phyloP scores from a whole-genome alignment of 805 yeast species.

The Candida morakotiae region DNA sequence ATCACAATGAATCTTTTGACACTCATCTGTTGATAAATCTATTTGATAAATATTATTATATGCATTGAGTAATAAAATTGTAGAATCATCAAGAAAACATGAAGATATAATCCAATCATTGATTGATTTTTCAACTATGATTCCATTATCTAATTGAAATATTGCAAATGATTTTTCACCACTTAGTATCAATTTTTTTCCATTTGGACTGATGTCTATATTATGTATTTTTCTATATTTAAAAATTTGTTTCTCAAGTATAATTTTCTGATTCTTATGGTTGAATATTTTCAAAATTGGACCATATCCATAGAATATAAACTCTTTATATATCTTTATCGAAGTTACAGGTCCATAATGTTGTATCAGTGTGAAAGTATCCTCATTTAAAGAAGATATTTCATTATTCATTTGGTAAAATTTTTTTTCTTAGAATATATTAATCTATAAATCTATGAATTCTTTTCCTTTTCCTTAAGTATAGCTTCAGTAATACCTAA shows the following conservation, averaged over 20 bases:
- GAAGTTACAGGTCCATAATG: slow-evolving; percentile 74
- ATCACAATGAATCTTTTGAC: slow-evolving; percentile 42
- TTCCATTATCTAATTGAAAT: slow-evolving; percentile 21
- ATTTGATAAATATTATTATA: slow-evolving; percentile 60
- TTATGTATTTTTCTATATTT: slow-evolving; percentile 79
- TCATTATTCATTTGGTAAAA: slow-evolving; percentile 2
- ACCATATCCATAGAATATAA: slow-evolving; percentile 64
- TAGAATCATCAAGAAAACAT: slow-evolving; percentile 41
- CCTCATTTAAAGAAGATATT: slow-evolving; percentile 10
- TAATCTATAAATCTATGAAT: neutral
- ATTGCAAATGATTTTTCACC: slow-evolving; percentile 73
- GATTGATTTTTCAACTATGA: slow-evolving; percentile 42
- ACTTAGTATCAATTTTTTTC: slow-evolving; percentile 38
- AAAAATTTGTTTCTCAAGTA: slow-evolving; percentile 42
- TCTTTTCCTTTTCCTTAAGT: neutral
- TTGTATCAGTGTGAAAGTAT: slow-evolving; percentile 12
- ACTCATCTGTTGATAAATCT: slow-evolving; percentile 10
- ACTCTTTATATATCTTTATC: slow-evolving; percentile 40
- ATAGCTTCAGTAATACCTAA: slow-evolving; percentile 4
- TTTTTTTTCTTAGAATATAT: neutral
- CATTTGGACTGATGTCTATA: slow-evolving; percentile 38
- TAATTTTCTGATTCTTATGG: neutral
- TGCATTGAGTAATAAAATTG: slow-evolving; percentile 60
- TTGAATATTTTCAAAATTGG: slow-evolving; percentile 47
- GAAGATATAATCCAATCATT: slow-evolving; percentile 80